Evolutionary conservation across 441 rosid species (phyloP).

Genomic region (Croton setiger): DNA sequence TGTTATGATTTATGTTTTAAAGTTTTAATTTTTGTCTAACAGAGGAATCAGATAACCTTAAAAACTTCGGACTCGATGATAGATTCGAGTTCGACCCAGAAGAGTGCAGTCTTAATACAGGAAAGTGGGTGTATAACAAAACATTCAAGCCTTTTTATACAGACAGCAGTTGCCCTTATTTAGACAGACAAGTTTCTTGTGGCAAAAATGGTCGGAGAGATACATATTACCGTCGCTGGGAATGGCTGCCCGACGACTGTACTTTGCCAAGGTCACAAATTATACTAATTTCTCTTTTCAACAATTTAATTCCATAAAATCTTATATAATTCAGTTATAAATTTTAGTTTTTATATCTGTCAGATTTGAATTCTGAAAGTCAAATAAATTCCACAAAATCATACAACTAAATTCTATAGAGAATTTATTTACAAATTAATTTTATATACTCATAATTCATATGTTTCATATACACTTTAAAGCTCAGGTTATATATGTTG

Average conservation of each 20-base stretch:
- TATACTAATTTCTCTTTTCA: background rate
- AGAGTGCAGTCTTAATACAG: slow-evolving; percentile 64
- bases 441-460: too few relatives aligned
- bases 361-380: too few relatives aligned
- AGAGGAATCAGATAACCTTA: slow-evolving; percentile 33
- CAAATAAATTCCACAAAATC: too few relatives aligned
- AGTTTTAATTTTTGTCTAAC: slow-evolving; percentile 18
- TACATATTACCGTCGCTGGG: slow-evolving; percentile 74
- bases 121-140: slow-evolving; percentile 77
- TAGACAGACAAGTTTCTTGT: slow-evolving; percentile 74
- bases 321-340: too few relatives aligned
- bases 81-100: slow-evolving; percentile 77
- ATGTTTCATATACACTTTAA: too few relatives aligned
- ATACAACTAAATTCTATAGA: too few relatives aligned
- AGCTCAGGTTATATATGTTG: too few relatives aligned
- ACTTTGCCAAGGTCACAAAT: slow-evolving; percentile 57
- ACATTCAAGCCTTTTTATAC: slow-evolving; percentile 63
- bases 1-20: background rate
- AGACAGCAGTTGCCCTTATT: slow-evolving; percentile 69
- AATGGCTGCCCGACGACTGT: slow-evolving; percentile 93
- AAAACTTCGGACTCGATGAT: slow-evolving; percentile 44
- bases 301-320: too few relatives aligned
- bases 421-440: too few relatives aligned
- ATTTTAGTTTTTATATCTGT: too few relatives aligned
- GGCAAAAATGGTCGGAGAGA: slow-evolving; percentile 62